These are phyloP conservation scores for Suillus hirtellus DNA, from an alignment of 768 basidiomycete species.

Conservation along the genomic window DNA sequence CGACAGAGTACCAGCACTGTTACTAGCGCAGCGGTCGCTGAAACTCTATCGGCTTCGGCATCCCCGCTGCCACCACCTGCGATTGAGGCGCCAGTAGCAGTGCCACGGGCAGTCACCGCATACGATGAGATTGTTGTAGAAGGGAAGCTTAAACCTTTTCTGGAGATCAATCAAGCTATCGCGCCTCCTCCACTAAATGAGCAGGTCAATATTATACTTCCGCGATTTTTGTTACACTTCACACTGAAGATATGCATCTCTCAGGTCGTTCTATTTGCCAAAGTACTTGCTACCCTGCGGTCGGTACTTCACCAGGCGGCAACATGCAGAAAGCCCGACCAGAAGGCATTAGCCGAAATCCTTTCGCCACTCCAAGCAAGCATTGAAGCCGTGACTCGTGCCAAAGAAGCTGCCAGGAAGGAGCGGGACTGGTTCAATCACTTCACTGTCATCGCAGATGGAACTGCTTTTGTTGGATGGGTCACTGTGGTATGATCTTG, in stretches of 20 bases:
- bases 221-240: background rate
- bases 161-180: conserved; percentile 69
- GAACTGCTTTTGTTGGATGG: conserved; percentile 84
- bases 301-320: conserved; percentile 65
- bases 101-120: conserved; percentile 62
- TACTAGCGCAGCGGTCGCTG: conserved; percentile 24
- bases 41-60: conserved; percentile 30
- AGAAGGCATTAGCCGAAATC: conserved; percentile 53
- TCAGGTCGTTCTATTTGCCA: conserved; percentile 70
- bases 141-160: conserved; percentile 71
- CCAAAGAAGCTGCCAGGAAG: conserved; percentile 80
- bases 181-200: conserved; percentile 71
- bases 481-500: conserved; percentile 66
- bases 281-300: conserved; percentile 68
- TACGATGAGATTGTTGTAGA: conserved; percentile 76
- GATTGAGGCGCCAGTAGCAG: conserved; percentile 39
- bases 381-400: conserved; percentile 73
- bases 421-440: conserved; percentile 84
- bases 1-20: conserved; percentile 35
- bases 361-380: conserved; percentile 68
- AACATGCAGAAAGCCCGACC: conserved; percentile 78
- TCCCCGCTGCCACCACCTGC: conserved; percentile 35
- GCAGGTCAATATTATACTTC: conserved; percentile 54
- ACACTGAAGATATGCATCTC: conserved; percentile 11
- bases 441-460: conserved; percentile 80